Conservation (phyloP, 352 stramenopile species). For the Phytopythium aichiense region DNA sequence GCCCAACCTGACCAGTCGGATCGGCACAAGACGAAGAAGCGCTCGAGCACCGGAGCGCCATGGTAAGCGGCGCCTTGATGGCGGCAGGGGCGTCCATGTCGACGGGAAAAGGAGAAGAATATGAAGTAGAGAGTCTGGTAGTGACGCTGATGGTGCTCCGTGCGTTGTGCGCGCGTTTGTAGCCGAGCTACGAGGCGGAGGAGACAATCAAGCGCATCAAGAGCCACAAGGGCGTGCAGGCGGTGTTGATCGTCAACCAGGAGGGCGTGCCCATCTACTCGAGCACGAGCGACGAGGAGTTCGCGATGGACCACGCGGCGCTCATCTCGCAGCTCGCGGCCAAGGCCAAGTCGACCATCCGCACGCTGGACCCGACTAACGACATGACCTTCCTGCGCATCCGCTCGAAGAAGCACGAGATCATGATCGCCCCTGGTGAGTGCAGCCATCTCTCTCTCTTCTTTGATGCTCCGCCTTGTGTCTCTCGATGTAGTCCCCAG, state of each 20-base stretch:
- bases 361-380: slow-evolving; percentile 89
- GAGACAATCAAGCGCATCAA: slow-evolving; percentile 94
- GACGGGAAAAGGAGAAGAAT: background rate
- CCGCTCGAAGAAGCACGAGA: slow-evolving; percentile 93
- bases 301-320: slow-evolving; percentile 80
- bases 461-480: background rate
- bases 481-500: background rate
- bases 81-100: background rate
- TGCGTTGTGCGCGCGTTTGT: background rate
- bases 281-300: slow-evolving; percentile 88
- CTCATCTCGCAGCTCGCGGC: slow-evolving; percentile 87
- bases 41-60: background rate
- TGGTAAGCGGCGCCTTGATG: background rate
- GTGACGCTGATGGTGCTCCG: background rate
- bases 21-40: background rate
- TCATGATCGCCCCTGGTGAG: slow-evolving; percentile 87
- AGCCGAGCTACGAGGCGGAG: slow-evolving; percentile 90
- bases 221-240: slow-evolving; percentile 92
- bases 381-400: slow-evolving; percentile 93
- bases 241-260: slow-evolving; percentile 92
- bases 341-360: slow-evolving; percentile 89
- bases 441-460: background rate
- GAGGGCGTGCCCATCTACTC: slow-evolving; percentile 92
- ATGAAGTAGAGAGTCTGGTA: background rate
- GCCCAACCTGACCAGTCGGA: background rate